A percentile compares a stretch with the other conserved stretches of the same genome.
These are phyloP conservation scores for Ilex aquifolium DNA, from an alignment of 257 asterid species.

Conservation along the genomic window DNA sequence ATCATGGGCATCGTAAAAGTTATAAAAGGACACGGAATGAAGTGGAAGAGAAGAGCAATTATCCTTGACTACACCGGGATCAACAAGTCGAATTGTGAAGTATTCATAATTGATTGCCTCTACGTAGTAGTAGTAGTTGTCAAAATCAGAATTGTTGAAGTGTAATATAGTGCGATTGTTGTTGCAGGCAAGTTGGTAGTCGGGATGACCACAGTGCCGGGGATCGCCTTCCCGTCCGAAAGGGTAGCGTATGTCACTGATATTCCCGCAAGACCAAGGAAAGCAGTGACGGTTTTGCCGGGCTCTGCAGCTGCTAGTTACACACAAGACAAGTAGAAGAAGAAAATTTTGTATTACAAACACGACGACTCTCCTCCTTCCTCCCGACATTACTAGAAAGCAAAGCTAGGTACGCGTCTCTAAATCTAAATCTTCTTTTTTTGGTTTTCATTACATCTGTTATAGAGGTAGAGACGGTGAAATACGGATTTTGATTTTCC, in stretches of 20 bases:
- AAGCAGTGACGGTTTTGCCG: slow-evolving; percentile 21
- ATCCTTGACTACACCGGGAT: slow-evolving; percentile 34
- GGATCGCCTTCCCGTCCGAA: slow-evolving; percentile 45
- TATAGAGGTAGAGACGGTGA: too few relatives aligned
- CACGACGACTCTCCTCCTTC: too few relatives aligned
- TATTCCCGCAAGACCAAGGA: slow-evolving; percentile 48
- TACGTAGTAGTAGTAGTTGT: slow-evolving; percentile 29
- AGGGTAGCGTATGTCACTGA: slow-evolving; percentile 36
- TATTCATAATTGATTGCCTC: slow-evolving; percentile 32
- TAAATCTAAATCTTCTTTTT: too few relatives aligned
- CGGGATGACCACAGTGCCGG: slow-evolving; percentile 28
- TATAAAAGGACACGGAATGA: too few relatives aligned
- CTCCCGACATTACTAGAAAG: too few relatives aligned
- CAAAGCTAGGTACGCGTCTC: too few relatives aligned
- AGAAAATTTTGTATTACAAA: not conserved
- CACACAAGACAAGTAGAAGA: slow-evolving; percentile 10
- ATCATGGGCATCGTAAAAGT: too few relatives aligned
- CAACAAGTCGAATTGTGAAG: slow-evolving; percentile 41
- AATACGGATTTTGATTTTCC: too few relatives aligned
- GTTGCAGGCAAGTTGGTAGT: slow-evolving; percentile 42
- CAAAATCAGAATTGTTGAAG: not conserved
- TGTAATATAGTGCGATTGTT: slow-evolving; percentile 26
- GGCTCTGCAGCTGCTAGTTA: slow-evolving; percentile 22
- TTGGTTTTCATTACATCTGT: too few relatives aligned
- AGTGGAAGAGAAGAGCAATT: slow-evolving; percentile 25